Conservation (phyloP, 2,329 filamentous ascomycete genomes). For the Calonectria pseudoreteaudii region DNA sequence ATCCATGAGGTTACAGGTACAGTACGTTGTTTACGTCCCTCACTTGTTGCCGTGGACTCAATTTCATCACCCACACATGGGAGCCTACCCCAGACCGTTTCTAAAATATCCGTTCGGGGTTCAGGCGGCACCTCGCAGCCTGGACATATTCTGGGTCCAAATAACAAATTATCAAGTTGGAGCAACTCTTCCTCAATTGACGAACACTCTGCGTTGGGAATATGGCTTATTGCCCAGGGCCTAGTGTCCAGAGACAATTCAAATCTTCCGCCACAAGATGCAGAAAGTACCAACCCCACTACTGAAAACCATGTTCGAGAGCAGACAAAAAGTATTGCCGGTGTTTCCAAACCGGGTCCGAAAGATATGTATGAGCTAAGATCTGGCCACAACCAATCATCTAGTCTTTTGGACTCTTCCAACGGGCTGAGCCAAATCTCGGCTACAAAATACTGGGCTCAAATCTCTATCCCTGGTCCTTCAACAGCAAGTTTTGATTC, state of each 20-base stretch:
- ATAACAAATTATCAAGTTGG: constrained; percentile 45
- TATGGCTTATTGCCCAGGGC: constrained; percentile 53
- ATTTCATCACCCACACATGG: constrained; percentile 5
- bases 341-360: too few relatives aligned
- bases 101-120: constrained; percentile 32
- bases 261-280: constrained; percentile 26
- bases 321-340: neutral
- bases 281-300: neutral
- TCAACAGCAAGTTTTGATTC: neutral
- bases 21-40: constrained; percentile 12
- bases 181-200: constrained; percentile 47
- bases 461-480: neutral
- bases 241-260: constrained; percentile 45
- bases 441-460: neutral
- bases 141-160: constrained; percentile 35
- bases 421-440: neutral
- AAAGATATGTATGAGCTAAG: neutral
- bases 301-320: neutral
- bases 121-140: constrained; percentile 34
- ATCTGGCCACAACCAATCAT: neutral
- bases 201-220: constrained; percentile 48
- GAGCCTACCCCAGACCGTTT: constrained; percentile 21
- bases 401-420: neutral
- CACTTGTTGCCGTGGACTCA: neutral
- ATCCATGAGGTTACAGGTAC: constrained; percentile 10